Percentiles rank a stretch among this genome's conserved stretches.
Evolutionary conservation across 257 asterid genomes (phyloP).

Genomic region (Solanum acaule): DNA sequence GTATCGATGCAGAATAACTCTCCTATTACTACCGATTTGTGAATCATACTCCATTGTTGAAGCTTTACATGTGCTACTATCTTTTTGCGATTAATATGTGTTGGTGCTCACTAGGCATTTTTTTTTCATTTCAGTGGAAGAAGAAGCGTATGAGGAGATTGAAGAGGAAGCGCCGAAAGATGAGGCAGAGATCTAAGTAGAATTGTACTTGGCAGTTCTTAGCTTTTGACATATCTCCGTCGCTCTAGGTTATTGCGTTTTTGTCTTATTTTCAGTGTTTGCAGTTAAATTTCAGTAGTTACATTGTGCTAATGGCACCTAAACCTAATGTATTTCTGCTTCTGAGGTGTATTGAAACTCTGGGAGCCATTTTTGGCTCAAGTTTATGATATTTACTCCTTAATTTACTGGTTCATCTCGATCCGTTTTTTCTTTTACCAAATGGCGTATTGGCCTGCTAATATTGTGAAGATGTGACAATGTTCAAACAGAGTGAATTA

Average conservation of each 20-base stretch:
- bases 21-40: not conserved
- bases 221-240: not conserved
- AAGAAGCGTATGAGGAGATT: slow-evolving; percentile 60
- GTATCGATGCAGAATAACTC: not conserved
- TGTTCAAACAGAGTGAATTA: not conserved
- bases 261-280: not conserved
- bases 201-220: not conserved
- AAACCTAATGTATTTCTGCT: not conserved
- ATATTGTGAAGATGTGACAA: not conserved
- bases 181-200: slow-evolving; percentile 51
- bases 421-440: not conserved
- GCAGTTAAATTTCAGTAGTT: not conserved
- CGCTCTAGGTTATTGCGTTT: not conserved
- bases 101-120: not conserved
- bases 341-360: not conserved
- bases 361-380: not conserved
- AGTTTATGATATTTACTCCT: not conserved
- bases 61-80: not conserved
- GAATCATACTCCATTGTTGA: not conserved
- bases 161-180: slow-evolving; percentile 60
- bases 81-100: not conserved
- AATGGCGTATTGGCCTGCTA: not conserved
- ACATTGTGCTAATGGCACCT: not conserved
- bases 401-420: not conserved
- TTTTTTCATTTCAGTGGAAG: slow-evolving; percentile 31